Evolutionary conservation across 2,329 filamentous ascomycete genomes (phyloP).

Genomic region (Xylaria sp.): DNA sequence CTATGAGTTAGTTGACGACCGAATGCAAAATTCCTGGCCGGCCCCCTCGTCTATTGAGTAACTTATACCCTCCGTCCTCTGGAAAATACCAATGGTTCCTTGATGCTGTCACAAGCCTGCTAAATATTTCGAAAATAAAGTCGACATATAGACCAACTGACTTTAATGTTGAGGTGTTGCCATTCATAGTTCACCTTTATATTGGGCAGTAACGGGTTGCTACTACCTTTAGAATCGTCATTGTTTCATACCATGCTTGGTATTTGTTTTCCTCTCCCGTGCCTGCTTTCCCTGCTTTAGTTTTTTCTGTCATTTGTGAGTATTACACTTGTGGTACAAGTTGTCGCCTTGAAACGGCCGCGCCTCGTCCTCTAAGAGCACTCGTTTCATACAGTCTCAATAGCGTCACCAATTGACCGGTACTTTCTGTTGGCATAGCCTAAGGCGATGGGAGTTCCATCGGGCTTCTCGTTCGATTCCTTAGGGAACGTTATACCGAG

Average conservation of each 20-base stretch:
- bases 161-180: neutral
- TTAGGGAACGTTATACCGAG: conserved; percentile 15
- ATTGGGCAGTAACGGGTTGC: neutral
- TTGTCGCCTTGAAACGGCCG: neutral
- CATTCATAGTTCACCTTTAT: neutral
- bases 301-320: neutral
- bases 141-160: neutral
- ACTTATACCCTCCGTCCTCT: neutral
- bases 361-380: neutral
- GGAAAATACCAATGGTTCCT: neutral
- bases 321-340: neutral
- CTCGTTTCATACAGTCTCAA: conserved; percentile 16
- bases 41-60: neutral
- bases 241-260: neutral
- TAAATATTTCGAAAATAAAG: neutral
- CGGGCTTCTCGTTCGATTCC: neutral
- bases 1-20: conserved; percentile 5
- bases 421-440: conserved; percentile 37
- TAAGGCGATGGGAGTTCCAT: conserved; percentile 19
- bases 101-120: neutral
- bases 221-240: neutral
- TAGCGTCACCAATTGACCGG: conserved; percentile 16
- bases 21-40: conserved; percentile 5
- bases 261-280: neutral
- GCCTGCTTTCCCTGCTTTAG: neutral